Conservation (phyloP, 371 early-diverging fungal genomes). For the Phascolomyces articulosus region DNA sequence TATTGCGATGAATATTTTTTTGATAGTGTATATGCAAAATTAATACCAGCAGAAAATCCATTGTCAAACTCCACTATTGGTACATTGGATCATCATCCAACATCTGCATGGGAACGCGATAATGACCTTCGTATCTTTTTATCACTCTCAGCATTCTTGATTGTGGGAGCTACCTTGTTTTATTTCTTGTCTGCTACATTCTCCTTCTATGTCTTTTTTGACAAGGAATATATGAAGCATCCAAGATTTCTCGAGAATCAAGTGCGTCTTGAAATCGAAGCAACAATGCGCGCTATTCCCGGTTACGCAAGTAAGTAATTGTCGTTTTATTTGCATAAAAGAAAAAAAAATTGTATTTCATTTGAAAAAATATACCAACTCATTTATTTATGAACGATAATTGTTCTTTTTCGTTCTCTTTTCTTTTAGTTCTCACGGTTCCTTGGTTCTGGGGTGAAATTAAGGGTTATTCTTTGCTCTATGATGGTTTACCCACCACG, state of each 20-base stretch:
- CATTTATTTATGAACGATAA: too few species aligned
- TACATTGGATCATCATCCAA: background rate
- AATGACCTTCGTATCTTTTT: slow-evolving; percentile 70
- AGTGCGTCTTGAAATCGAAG: slow-evolving; percentile 80
- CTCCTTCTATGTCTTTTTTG: slow-evolving; percentile 84
- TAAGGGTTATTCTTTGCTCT: slow-evolving; percentile 82
- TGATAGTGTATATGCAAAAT: slow-evolving; percentile 55
- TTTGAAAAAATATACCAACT: too few species aligned
- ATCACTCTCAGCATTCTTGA: slow-evolving; percentile 71
- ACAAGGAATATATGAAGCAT: slow-evolving; percentile 85
- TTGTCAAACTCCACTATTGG: slow-evolving; percentile 13
- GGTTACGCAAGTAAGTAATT: slow-evolving; percentile 61
- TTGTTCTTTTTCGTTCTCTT: background rate
- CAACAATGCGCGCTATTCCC: slow-evolving; percentile 79
- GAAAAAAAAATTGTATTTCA: too few species aligned
- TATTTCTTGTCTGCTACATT: slow-evolving; percentile 78
- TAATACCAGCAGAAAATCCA: slow-evolving; percentile 33
- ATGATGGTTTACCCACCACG: slow-evolving; percentile 51
- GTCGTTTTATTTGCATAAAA: too few species aligned
- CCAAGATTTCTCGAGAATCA: slow-evolving; percentile 92
- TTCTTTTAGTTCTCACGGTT: slow-evolving; percentile 66
- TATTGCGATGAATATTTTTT: slow-evolving; percentile 61
- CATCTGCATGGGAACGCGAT: slow-evolving; percentile 55
- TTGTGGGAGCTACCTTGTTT: slow-evolving; percentile 73
- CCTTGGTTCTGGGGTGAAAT: slow-evolving; percentile 93